These are phyloP conservation scores for Agrostemma githago DNA, from an alignment of 148 eudicot genomes.

Conservation along the genomic window DNA sequence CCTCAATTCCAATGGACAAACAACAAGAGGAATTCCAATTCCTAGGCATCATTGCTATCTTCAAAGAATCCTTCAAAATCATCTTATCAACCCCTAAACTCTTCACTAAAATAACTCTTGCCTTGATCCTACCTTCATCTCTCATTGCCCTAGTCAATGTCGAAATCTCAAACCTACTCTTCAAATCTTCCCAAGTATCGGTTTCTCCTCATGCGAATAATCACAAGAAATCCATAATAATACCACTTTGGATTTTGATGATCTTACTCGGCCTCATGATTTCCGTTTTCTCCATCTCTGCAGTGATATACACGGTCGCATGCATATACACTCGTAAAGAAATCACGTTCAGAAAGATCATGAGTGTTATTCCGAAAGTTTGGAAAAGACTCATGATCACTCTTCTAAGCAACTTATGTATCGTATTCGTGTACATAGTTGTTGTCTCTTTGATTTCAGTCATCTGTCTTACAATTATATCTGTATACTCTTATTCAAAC, in stretches of 20 bases:
- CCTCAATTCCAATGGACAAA: too few species aligned
- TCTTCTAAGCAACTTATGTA: slow-evolving; percentile 20
- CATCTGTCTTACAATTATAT: background rate
- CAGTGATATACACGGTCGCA: background rate
- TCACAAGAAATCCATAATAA: background rate
- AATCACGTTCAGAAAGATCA: slow-evolving; percentile 26
- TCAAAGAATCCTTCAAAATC: too few species aligned
- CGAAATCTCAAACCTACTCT: too few species aligned
- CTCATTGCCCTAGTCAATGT: slow-evolving; percentile 25
- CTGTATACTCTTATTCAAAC: background rate
- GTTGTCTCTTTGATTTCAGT: background rate
- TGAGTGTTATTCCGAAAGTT: slow-evolving; percentile 31
- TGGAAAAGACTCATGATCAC: slow-evolving; percentile 39
- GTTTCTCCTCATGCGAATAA: background rate
- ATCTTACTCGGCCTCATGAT: background rate
- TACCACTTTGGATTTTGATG: background rate
- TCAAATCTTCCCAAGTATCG: too few species aligned
- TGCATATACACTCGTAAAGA: slow-evolving; percentile 22
- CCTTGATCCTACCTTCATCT: slow-evolving; percentile 32
- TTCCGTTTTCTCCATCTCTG: too few species aligned
- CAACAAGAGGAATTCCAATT: too few species aligned
- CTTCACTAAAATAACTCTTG: too few species aligned
- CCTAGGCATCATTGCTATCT: too few species aligned
- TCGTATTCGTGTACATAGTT: background rate
- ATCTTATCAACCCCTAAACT: too few species aligned